Percentiles rank a stretch among this genome's conserved stretches.
Evolutionary conservation across 2,329 filamentous ascomycete genomes (phyloP).

Genomic region (Trichoderma sp.): DNA sequence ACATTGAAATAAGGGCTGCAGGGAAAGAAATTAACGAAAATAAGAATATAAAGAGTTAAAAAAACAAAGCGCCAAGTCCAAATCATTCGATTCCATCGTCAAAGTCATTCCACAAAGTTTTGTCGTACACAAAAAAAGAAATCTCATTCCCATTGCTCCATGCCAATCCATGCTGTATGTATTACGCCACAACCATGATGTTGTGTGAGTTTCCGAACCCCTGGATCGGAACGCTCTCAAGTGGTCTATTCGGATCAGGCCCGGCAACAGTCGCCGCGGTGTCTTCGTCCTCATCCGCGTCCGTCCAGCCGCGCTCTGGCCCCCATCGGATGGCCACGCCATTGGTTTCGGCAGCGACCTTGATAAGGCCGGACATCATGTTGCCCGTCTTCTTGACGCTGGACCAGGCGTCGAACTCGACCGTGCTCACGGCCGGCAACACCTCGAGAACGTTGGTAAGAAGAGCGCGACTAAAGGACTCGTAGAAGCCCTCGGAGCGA

Average conservation of each 20-base stretch:
- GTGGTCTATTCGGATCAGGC: conserved; percentile 1
- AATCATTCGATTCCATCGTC: conserved; percentile 11
- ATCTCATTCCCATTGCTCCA: conserved; percentile 8
- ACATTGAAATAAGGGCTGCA: neutral
- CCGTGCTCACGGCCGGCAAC: conserved; percentile 53
- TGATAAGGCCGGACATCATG: conserved; percentile 61
- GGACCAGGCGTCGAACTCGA: conserved; percentile 69
- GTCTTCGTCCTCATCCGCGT: conserved; percentile 42
- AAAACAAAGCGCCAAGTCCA: conserved; percentile 8
- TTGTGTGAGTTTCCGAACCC: conserved; percentile 21
- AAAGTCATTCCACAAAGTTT: conserved; percentile 9
- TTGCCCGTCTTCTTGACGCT: conserved; percentile 63
- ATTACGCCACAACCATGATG: conserved; percentile 25
- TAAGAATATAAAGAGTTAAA: neutral
- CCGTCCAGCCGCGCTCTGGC: conserved; percentile 63
- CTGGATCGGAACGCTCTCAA: conserved; percentile 20
- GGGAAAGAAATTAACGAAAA: neutral
- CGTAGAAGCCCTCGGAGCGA: conserved; percentile 66
- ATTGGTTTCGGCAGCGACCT: conserved; percentile 47
- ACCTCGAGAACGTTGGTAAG: conserved; percentile 55
- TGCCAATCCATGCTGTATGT: neutral
- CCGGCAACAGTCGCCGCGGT: neutral
- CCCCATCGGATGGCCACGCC: conserved; percentile 62
- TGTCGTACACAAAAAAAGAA: neutral
- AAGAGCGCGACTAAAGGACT: conserved; percentile 60